A percentile compares a stretch with the other conserved stretches of the same genome.
Evolutionary conservation across 2,329 filamentous ascomycete species (phyloP).

Genomic region (Aspergillus fructus): DNA sequence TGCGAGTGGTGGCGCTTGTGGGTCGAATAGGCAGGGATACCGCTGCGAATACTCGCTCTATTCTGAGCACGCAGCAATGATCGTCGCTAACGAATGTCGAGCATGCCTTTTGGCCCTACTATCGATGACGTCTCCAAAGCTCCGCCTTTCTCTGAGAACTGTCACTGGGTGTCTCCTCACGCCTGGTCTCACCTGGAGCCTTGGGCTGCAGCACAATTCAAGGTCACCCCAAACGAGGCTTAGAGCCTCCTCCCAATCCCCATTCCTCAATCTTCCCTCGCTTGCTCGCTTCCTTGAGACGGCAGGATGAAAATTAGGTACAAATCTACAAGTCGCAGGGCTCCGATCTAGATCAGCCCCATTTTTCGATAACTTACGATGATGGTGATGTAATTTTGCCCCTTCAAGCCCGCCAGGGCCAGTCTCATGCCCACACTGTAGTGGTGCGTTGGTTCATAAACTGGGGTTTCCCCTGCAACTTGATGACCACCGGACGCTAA

Average conservation of each 20-base stretch:
- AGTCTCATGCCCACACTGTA: neutral
- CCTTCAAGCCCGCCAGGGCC: neutral
- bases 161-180: too few species aligned
- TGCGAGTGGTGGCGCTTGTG: neutral
- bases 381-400: conserved; percentile 1
- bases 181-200: too few species aligned
- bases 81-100: conserved; percentile 20
- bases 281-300: neutral
- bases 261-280: neutral
- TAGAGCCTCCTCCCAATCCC: neutral
- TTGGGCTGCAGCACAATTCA: too few species aligned
- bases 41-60: conserved; percentile 16
- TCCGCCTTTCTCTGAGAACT: neutral
- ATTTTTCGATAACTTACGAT: neutral
- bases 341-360: neutral
- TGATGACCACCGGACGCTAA: neutral
- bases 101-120: neutral
- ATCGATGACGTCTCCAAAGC: neutral
- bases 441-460: neutral
- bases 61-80: conserved; percentile 19
- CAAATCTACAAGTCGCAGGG: conserved; percentile 2
- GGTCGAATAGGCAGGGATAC: conserved; percentile 13
- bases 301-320: neutral
- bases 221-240: neutral
- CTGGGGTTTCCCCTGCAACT: conserved; percentile 2